phyloP scores from a whole-genome alignment of 192 early-diverging fungal species.

The Umbelopsis vinacea region DNA sequence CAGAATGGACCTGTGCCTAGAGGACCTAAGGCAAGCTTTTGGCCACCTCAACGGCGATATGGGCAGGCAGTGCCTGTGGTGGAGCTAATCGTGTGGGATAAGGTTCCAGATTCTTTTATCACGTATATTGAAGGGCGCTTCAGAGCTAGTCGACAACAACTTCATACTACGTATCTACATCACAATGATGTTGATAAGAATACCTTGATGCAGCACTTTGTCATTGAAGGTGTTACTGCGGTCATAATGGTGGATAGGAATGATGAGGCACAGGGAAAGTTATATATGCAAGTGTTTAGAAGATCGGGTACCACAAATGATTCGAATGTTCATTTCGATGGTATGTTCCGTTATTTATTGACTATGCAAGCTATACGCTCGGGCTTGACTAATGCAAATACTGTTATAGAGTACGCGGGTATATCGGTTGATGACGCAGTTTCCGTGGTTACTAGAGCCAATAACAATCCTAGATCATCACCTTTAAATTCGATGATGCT shows the following conservation, averaged over 20 bases:
- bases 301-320: neutral
- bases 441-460: neutral
- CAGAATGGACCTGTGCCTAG: neutral
- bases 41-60: slow-evolving; percentile 6
- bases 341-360: neutral
- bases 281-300: slow-evolving; percentile 13
- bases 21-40: neutral
- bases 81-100: slow-evolving; percentile 7
- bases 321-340: slow-evolving; percentile 15
- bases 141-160: neutral
- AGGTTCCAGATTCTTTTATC: neutral
- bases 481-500: neutral
- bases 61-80: slow-evolving; percentile 15
- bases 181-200: slow-evolving; percentile 18
- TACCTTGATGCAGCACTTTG: slow-evolving; percentile 18
- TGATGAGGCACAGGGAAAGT: slow-evolving; percentile 3
- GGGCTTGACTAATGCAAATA: neutral
- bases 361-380: neutral
- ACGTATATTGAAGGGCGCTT: slow-evolving; percentile 11
- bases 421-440: slow-evolving; percentile 19
- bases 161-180: neutral
- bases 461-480: neutral
- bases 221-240: slow-evolving; percentile 16
- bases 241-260: slow-evolving; percentile 10
- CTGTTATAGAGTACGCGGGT: slow-evolving; percentile 1